A percentile compares a stretch with the other conserved stretches of the same genome.
Evolutionary conservation across 208 protist genomes (phyloP).

Genomic region (Naegleria fowleri): DNA sequence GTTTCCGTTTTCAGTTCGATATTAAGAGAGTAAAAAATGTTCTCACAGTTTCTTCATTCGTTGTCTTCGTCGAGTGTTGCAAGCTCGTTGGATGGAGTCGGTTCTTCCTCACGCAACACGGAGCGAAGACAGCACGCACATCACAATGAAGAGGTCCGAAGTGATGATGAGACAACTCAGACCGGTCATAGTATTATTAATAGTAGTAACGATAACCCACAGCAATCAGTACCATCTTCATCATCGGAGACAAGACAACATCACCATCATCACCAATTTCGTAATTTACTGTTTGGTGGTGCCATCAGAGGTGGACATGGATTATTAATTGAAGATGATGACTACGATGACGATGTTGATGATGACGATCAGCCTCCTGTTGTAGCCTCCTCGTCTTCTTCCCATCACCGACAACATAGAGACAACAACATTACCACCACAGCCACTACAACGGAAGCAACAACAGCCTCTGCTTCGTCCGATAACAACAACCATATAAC

Average conservation of each 20-base stretch:
- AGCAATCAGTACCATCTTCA: too few relatives aligned
- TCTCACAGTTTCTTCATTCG: too few relatives aligned
- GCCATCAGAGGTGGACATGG: background rate
- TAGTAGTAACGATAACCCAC: too few relatives aligned
- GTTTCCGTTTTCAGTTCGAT: too few relatives aligned
- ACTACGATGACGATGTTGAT: background rate
- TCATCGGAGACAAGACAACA: too few relatives aligned
- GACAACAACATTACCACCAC: background rate
- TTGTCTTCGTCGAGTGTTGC: background rate
- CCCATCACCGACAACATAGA: too few relatives aligned
- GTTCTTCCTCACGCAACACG: background rate
- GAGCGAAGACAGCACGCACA: background rate
- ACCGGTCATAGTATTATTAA: too few relatives aligned
- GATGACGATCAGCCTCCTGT: background rate
- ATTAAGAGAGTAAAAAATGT: too few relatives aligned
- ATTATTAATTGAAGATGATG: background rate
- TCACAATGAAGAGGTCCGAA: background rate
- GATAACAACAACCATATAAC: background rate
- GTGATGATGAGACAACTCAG: too few relatives aligned
- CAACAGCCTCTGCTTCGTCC: background rate
- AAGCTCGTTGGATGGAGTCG: background rate
- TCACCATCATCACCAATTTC: too few relatives aligned
- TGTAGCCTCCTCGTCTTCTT: too few relatives aligned
- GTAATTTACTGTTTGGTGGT: too few relatives aligned
- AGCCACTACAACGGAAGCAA: background rate